These are phyloP conservation scores for Pythium plurisporium DNA, from an alignment of 352 stramenopile genomes.

Conservation along the genomic window DNA sequence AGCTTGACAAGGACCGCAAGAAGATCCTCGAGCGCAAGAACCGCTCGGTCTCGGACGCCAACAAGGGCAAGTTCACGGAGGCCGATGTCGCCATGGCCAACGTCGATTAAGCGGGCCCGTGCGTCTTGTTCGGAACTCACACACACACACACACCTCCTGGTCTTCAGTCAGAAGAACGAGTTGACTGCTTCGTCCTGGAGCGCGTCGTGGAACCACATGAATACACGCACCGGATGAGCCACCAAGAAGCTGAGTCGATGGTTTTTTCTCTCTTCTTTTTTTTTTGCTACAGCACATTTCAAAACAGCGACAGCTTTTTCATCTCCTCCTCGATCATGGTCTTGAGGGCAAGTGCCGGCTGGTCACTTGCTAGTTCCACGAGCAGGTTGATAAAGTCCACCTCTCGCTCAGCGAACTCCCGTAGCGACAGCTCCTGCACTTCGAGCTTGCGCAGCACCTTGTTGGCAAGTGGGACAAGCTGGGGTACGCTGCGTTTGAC, in stretches of 20 bases:
- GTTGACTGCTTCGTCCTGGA: constrained; percentile 13
- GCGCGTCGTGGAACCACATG: background rate
- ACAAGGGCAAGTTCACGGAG: constrained; percentile 91
- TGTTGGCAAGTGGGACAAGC: constrained; percentile 62
- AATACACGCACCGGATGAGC: constrained; percentile 24
- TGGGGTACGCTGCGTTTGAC: constrained; percentile 69
- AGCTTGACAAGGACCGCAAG: constrained; percentile 99
- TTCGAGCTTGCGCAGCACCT: constrained; percentile 61
- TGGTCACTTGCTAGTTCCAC: constrained; percentile 76
- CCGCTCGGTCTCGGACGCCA: constrained; percentile 66
- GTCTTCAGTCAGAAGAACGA: constrained; percentile 3
- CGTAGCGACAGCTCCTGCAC: constrained; percentile 68
- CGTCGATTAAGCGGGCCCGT: constrained; percentile 73
- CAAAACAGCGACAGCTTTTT: constrained; percentile 33
- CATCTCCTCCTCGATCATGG: constrained; percentile 72
- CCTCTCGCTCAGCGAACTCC: constrained; percentile 68
- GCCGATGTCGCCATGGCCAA: constrained; percentile 83
- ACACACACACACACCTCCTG: constrained; percentile 3
- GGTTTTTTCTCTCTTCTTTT: background rate
- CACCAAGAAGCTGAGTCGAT: constrained; percentile 3
- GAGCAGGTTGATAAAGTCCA: constrained; percentile 80
- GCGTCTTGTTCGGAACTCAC: background rate
- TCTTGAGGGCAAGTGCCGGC: constrained; percentile 48
- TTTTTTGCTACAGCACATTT: background rate
- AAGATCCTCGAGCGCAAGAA: constrained; percentile 99